These are phyloP conservation scores for Asterochloris erici DNA, from an alignment of 139 green algal species.

Conservation along the genomic window DNA sequence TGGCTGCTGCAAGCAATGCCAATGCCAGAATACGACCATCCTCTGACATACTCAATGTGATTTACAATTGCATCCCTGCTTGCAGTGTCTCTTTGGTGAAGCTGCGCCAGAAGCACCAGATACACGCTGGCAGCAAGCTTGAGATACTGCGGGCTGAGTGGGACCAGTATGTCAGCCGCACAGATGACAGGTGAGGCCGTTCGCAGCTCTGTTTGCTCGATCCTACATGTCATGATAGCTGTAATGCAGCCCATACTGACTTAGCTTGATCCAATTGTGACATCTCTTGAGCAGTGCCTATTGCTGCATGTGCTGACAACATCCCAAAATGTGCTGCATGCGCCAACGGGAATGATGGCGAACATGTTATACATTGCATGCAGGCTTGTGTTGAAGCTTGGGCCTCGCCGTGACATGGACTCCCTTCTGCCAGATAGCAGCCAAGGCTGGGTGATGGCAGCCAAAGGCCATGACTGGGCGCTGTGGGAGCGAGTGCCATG, in stretches of 20 bases:
- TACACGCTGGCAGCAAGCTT: constrained; percentile 52
- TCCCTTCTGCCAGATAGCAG: constrained; percentile 26
- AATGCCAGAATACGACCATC: too few relatives aligned
- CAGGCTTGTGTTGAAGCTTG: constrained; percentile 52
- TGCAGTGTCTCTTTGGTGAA: constrained; percentile 24
- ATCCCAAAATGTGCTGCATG: background rate
- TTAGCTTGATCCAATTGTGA: background rate
- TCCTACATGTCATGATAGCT: background rate
- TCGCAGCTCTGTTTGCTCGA: background rate
- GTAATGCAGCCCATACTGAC: background rate
- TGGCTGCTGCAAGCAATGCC: too few relatives aligned
- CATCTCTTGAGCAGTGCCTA: background rate
- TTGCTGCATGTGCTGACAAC: background rate
- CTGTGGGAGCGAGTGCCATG: constrained; percentile 41
- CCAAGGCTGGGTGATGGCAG: constrained; percentile 39
- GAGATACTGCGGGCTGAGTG: constrained; percentile 58
- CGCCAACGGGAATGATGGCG: background rate
- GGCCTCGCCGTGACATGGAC: constrained; percentile 47
- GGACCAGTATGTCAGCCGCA: constrained; percentile 68
- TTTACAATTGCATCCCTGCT: background rate
- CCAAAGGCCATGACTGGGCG: constrained; percentile 41
- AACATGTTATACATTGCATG: background rate
- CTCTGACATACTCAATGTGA: too few relatives aligned
- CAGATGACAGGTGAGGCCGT: constrained; percentile 37
- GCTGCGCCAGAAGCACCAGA: constrained; percentile 43